Conservation (phyloP, 768 basidiomycete species). For the Albatrellus ellisii region DNA sequence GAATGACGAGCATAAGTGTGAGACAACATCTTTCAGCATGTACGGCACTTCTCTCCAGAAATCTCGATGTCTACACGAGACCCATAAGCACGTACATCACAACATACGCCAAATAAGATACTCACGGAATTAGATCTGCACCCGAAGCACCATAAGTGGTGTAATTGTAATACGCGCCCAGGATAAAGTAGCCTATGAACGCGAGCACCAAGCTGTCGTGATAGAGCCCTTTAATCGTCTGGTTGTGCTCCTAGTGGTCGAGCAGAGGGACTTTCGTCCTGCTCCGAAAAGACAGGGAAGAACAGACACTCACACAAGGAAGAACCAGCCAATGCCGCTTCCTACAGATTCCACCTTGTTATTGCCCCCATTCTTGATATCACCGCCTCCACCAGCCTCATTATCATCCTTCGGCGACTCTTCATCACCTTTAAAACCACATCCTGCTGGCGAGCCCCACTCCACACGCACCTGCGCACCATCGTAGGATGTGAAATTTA, state of each 20-base stretch:
- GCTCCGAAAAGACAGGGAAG: not conserved
- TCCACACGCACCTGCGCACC: slow-evolving; percentile 38
- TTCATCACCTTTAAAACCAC: slow-evolving; percentile 23
- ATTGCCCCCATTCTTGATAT: slow-evolving; percentile 8
- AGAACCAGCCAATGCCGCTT: slow-evolving; percentile 82
- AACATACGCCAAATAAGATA: slow-evolving; percentile 13
- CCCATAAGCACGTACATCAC: slow-evolving; percentile 3
- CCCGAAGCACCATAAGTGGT: slow-evolving; percentile 79
- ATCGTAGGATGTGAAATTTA: slow-evolving; percentile 48
- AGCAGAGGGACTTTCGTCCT: slow-evolving; percentile 2
- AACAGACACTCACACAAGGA: slow-evolving; percentile 49
- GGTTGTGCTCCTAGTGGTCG: too few species aligned
- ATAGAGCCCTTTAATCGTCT: too few species aligned
- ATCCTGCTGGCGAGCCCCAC: slow-evolving; percentile 54
- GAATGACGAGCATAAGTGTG: slow-evolving; percentile 63
- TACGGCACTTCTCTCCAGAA: slow-evolving; percentile 88
- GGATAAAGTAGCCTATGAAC: slow-evolving; percentile 53
- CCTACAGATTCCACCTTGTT: slow-evolving; percentile 26
- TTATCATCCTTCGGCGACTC: slow-evolving; percentile 16
- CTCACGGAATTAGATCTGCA: slow-evolving; percentile 74
- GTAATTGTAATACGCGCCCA: slow-evolving; percentile 85
- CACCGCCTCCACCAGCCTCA: slow-evolving; percentile 21
- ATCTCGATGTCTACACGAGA: slow-evolving; percentile 55
- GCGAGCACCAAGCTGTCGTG: slow-evolving; percentile 56
- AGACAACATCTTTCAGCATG: slow-evolving; percentile 65